Conservation (phyloP, 2,329 filamentous ascomycete genomes). For the Chaetomiaceae sp. region DNA sequence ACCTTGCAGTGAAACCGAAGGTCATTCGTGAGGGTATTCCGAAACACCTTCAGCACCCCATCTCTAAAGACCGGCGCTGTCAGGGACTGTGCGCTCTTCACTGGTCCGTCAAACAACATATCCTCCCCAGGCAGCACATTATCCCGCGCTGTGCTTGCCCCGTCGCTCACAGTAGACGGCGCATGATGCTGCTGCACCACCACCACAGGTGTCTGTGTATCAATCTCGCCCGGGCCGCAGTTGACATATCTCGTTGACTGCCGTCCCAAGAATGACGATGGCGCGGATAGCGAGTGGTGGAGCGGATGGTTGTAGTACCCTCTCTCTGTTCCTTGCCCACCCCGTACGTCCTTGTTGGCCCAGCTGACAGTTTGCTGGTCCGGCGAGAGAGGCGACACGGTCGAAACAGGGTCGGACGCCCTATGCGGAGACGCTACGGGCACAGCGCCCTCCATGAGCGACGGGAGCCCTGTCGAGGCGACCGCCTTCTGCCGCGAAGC, state of each 20-base stretch:
- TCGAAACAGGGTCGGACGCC: conserved; percentile 5
- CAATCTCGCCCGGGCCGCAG: conserved; percentile 10
- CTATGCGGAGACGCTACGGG: conserved; percentile 9
- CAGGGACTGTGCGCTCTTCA: conserved; percentile 25
- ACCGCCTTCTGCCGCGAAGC: conserved; percentile 7
- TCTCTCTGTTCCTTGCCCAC: neutral
- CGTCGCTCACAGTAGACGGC: conserved; percentile 24
- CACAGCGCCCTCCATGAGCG: conserved; percentile 24
- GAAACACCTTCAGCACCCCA: conserved; percentile 29
- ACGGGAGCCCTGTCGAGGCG: conserved; percentile 16
- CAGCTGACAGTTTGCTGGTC: neutral
- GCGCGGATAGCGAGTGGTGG: conserved; percentile 7
- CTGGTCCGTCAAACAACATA: conserved; percentile 28
- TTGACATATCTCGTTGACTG: conserved; percentile 13
- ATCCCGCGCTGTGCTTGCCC: conserved; percentile 26
- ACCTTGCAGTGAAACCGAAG: conserved; percentile 29
- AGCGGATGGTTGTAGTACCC: neutral
- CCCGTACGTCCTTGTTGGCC: conserved; percentile 5
- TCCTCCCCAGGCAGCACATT: conserved; percentile 30
- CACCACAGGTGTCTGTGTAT: conserved; percentile 28
- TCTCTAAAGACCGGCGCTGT: conserved; percentile 22
- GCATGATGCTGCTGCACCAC: conserved; percentile 21
- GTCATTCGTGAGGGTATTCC: conserved; percentile 27
- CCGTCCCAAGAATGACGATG: conserved; percentile 1
- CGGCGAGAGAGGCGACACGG: neutral